phyloP scores from a whole-genome alignment of 768 basidiomycete genomes.

The Phallus indusiatus region DNA sequence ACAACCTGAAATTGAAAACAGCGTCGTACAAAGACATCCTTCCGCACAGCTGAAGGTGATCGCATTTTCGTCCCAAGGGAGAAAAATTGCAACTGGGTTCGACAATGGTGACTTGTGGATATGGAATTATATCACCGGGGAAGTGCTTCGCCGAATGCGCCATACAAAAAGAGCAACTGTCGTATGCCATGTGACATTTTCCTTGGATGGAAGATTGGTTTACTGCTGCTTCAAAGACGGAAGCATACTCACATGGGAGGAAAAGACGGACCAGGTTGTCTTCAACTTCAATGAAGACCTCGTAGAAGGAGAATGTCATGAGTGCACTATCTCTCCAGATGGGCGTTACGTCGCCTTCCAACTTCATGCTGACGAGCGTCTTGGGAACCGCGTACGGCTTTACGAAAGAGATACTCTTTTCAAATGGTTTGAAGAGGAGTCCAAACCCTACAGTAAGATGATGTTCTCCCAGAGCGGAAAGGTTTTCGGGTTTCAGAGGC shows the following conservation, averaged over 20 bases:
- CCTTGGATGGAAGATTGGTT: background rate
- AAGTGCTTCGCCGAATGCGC: background rate
- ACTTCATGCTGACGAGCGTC: background rate
- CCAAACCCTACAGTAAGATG: background rate
- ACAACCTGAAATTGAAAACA: no score
- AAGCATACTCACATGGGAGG: background rate
- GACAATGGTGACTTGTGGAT: background rate
- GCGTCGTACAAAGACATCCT: background rate
- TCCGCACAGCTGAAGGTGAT: background rate
- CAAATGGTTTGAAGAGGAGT: background rate
- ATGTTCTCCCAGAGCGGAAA: conserved; percentile 5
- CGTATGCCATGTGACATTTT: background rate
- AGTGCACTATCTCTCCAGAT: conserved; percentile 5
- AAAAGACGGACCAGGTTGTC: background rate
- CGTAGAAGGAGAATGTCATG: conserved; percentile 1
- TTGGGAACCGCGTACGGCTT: background rate
- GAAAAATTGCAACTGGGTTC: background rate
- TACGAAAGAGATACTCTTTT: background rate
- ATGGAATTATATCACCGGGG: background rate
- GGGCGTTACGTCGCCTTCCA: conserved; percentile 8
- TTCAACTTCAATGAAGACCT: background rate
- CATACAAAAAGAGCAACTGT: background rate
- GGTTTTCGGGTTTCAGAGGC: background rate
- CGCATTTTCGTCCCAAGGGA: background rate
- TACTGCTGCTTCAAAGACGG: background rate